These are phyloP conservation scores for Ophiosphaerella korrae DNA, from an alignment of 2,329 filamentous ascomycete species.

Conservation along the genomic window DNA sequence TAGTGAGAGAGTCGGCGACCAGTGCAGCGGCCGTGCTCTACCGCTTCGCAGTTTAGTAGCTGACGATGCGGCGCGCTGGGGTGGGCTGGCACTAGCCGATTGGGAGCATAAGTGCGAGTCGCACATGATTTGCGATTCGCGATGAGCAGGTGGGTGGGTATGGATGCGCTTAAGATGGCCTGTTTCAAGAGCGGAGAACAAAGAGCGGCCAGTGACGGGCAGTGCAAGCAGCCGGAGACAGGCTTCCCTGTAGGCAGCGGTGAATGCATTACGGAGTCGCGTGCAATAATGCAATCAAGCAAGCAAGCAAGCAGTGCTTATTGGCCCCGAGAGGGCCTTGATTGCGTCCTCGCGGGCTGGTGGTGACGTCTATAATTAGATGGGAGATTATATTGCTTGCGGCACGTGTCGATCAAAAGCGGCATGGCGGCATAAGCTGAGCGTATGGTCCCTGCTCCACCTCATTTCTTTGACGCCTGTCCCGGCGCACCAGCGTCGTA, in stretches of 20 bases:
- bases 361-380: conserved; percentile 39
- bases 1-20: conserved; percentile 38
- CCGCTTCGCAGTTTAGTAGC: conserved; percentile 31
- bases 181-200: conserved; percentile 24
- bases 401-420: conserved; percentile 40
- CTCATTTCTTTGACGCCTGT: conserved; percentile 31
- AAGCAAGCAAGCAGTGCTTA: conserved; percentile 21
- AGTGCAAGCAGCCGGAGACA: background rate
- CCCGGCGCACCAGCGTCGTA: conserved; percentile 29
- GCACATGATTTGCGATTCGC: conserved; percentile 36
- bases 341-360: conserved; percentile 14
- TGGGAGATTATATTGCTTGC: conserved; percentile 37
- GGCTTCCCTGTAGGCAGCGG: conserved; percentile 15
- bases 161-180: conserved; percentile 20
- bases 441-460: conserved; percentile 15
- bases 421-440: conserved; percentile 35
- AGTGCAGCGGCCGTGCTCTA: conserved; percentile 31
- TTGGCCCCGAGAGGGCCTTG: conserved; percentile 27
- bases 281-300: conserved; percentile 20
- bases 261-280: conserved; percentile 19
- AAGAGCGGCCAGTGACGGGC: conserved; percentile 5
- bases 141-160: background rate
- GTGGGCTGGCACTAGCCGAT: conserved; percentile 36
- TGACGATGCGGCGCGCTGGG: conserved; percentile 28
- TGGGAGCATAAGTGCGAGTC: conserved; percentile 29